Evolutionary conservation across 352 stramenopile species (phyloP).

Genomic region (Phytophthora nicotianae): DNA sequence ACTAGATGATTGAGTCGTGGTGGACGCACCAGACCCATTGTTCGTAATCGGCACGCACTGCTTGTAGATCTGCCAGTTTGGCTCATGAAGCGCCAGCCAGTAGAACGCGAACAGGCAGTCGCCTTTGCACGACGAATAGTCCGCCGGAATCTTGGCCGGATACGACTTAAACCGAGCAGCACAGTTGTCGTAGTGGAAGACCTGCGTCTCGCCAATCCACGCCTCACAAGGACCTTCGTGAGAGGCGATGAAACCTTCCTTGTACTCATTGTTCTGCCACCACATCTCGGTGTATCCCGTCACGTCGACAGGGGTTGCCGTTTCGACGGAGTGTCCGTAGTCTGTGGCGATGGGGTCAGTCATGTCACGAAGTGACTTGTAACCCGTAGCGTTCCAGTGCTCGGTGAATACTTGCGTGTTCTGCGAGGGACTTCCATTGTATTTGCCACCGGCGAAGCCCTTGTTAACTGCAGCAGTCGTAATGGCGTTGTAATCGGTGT

Average conservation of each 20-base stretch:
- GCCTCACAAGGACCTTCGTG: slow-evolving; percentile 58
- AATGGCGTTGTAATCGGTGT: slow-evolving; percentile 31
- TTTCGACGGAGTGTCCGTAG: slow-evolving; percentile 32
- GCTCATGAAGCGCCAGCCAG: slow-evolving; percentile 44
- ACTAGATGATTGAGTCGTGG: background rate
- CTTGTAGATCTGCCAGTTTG: slow-evolving; percentile 53
- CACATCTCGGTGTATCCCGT: slow-evolving; percentile 33
- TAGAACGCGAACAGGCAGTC: slow-evolving; percentile 39
- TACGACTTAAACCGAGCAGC: slow-evolving; percentile 35
- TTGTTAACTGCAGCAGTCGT: slow-evolving; percentile 32
- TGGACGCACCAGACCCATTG: background rate
- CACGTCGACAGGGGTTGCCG: slow-evolving; percentile 34
- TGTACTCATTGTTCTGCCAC: slow-evolving; percentile 50
- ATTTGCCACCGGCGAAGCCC: slow-evolving; percentile 31
- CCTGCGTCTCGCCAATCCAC: slow-evolving; percentile 58
- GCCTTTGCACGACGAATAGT: slow-evolving; percentile 37
- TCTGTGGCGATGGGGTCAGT: slow-evolving; percentile 32
- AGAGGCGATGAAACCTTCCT: slow-evolving; percentile 42
- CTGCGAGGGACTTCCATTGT: slow-evolving; percentile 32
- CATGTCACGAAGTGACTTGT: slow-evolving; percentile 42
- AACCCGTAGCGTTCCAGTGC: slow-evolving; percentile 31
- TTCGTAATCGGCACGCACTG: slow-evolving; percentile 29
- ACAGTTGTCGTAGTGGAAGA: slow-evolving; percentile 58
- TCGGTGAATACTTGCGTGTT: slow-evolving; percentile 38
- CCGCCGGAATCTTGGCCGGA: slow-evolving; percentile 32